phyloP scores from a whole-genome alignment of 202 grass and related monocot species.

The Elaeis oleifera region DNA sequence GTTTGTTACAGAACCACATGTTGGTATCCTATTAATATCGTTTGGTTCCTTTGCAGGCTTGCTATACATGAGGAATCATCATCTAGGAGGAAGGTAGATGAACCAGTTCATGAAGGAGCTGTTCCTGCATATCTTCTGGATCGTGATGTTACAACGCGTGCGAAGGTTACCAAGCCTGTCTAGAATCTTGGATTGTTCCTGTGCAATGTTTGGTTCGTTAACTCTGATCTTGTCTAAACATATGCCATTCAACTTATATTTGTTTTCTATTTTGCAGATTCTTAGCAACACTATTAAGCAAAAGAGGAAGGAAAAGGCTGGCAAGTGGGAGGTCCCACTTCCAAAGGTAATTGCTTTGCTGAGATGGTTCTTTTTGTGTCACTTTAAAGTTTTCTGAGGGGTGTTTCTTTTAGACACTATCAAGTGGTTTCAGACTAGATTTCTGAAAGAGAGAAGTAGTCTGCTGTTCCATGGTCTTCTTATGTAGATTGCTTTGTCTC shows the following conservation, averaged over 20 bases:
- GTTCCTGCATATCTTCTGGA: slow-evolving; percentile 77
- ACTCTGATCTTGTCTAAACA: too few relatives aligned
- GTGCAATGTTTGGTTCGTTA: too few relatives aligned
- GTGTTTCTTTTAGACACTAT: too few relatives aligned
- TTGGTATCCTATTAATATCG: not conserved
- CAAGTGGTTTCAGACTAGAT: too few relatives aligned
- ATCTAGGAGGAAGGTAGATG: slow-evolving; percentile 57
- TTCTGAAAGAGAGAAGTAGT: too few relatives aligned
- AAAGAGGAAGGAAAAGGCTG: slow-evolving; percentile 80
- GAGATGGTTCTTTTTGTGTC: not conserved
- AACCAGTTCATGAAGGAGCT: slow-evolving; percentile 62
- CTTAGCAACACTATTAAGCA: slow-evolving; percentile 92
- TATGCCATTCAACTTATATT: too few relatives aligned
- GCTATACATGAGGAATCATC: slow-evolving; percentile 86
- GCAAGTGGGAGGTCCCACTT: slow-evolving; percentile 87
- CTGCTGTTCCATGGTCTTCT: too few relatives aligned
- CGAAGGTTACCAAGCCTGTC: slow-evolving; percentile 37
- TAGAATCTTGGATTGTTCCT: too few relatives aligned
- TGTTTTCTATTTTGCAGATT: slow-evolving; percentile 27
- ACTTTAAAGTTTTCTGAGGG: too few relatives aligned
- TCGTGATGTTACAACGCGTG: slow-evolving; percentile 55
- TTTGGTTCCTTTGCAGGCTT: slow-evolving; percentile 33
- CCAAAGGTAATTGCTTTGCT: slow-evolving; percentile 40
- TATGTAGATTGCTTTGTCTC: too few relatives aligned
- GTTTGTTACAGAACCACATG: too few relatives aligned